Evolutionary conservation across 805 yeast genomes (phyloP), one percentile per base, ranked within the genome.

Genomic region (Saccharomycopsis vini): DNA sequence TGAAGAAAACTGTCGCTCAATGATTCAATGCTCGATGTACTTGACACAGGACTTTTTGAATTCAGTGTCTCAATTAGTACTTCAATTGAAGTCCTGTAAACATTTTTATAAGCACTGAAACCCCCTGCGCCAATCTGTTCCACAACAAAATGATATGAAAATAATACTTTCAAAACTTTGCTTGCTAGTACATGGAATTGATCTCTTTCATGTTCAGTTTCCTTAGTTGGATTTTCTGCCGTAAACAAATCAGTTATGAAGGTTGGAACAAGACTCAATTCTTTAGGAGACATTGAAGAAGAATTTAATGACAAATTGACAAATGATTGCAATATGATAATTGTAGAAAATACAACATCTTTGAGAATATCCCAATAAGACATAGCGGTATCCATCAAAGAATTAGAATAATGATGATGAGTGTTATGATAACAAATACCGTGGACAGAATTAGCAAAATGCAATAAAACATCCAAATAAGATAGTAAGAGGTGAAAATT

Each of bases 71-170:
- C 47, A 15, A 10, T 15, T 6, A 39, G 33, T n/a, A 40, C 29
- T 9, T 44, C 43, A 29, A 34, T 28, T 3, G 39, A 28, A 13
- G 29, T 26, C 9, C 23, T 7, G 18, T 43, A 40, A 15, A 47
- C 32, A n/a, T 21, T 24, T n/a, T 47, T 45, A 28, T 48, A 48
- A 9, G 46, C 51, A 4, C 52, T 50, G 39, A 59, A 58, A 12
- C 58, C 60, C 3, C 47, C 52, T 10, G 49, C 39, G 1, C 62
- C 62, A 28, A 59, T 45, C 10, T 51, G 45, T 5, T 46, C 41
- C 9, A 59, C 53, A 9, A 58, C 46, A 31, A 56, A 58, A 41
- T 58, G 52, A 9, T 54, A 28, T 13, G 50, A 46, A 33, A 46
- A 49, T 7, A 59, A 49, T 3, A 38, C 37, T 24, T 48, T 42